Percentiles rank a stretch among this genome's conserved stretches.
Conservation (phyloP, 495 filamentous ascomycete genomes). For the Aspergillus sclerotioniger region DNA sequence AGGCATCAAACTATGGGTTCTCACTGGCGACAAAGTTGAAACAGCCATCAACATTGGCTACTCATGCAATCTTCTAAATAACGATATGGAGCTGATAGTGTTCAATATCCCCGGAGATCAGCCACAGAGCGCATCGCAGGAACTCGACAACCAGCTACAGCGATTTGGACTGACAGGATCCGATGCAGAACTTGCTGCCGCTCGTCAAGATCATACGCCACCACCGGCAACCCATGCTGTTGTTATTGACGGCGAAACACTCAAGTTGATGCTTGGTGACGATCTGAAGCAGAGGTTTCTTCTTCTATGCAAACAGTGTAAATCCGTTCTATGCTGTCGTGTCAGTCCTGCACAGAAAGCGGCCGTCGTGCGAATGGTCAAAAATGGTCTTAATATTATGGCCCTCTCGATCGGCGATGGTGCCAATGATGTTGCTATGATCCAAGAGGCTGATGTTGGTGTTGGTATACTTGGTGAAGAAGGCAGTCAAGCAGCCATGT, state of each 20-base stretch:
- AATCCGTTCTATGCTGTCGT: constrained; percentile 94
- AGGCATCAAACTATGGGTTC: constrained; percentile 99
- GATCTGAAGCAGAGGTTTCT: constrained; percentile 86
- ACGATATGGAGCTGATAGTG: constrained; percentile 95
- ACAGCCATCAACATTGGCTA: constrained; percentile 99
- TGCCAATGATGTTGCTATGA: constrained; percentile 99
- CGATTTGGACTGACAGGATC: constrained; percentile 80
- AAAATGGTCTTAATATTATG: constrained; percentile 92
- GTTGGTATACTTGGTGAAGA: constrained; percentile 98
- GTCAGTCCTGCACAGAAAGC: constrained; percentile 97
- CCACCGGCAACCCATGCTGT: constrained; percentile 91
- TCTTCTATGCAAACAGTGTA: constrained; percentile 95
- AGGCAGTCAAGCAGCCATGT: constrained; percentile 97
- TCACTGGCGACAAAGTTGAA: constrained; percentile 98
- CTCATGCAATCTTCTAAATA: constrained; percentile 95
- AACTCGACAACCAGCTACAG: constrained; percentile 70
- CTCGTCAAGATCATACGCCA: constrained; percentile 76
- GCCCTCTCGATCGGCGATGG: constrained; percentile 95
- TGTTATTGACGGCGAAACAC: constrained; percentile 91
- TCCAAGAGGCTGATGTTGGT: constrained; percentile 97
- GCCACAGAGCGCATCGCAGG: constrained; percentile 57
- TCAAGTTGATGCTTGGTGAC: constrained; percentile 85
- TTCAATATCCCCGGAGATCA: constrained; percentile 81
- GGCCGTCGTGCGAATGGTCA: constrained; percentile 95
- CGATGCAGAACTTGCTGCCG: constrained; percentile 79